Evolutionary conservation across 176 grass and related monocot species (phyloP).

Genomic region (Aegilops bicornis): DNA sequence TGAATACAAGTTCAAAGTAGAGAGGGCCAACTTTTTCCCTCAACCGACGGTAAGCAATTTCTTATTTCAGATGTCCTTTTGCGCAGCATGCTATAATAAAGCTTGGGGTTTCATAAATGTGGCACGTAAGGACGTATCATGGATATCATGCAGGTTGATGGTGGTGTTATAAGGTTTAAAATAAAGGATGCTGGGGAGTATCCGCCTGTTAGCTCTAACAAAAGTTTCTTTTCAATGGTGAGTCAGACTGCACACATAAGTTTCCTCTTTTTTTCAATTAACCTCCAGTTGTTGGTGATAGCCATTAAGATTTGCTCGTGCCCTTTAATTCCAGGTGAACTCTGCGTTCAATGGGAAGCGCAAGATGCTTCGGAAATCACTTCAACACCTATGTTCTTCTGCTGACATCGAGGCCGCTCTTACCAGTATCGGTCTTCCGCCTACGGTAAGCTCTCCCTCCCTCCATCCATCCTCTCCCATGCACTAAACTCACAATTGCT

Average conservation of each 20-base stretch:
- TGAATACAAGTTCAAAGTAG: conserved; percentile 83
- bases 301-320: not conserved
- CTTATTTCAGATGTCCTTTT: not conserved
- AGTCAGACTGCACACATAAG: conserved; percentile 16
- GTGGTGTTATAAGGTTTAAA: conserved; percentile 88
- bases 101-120: not conserved
- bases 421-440: conserved; percentile 55
- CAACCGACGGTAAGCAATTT: conserved; percentile 65
- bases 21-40: conserved; percentile 82
- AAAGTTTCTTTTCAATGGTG: conserved; percentile 90
- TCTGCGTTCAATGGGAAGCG: conserved; percentile 93
- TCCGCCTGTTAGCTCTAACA: conserved; percentile 66
- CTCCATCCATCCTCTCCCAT: not conserved
- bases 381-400: conserved; percentile 71
- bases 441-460: conserved; percentile 50
- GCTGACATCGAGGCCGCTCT: conserved; percentile 71
- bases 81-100: not conserved
- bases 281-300: not conserved
- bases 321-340: conserved; percentile 60
- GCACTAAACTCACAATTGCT: conserved; percentile 11
- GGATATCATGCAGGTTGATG: conserved; percentile 66
- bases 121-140: not conserved
- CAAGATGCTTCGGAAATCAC: conserved; percentile 94
- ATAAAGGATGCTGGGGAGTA: conserved; percentile 71
- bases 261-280: not conserved